Base-by-base conservation (phyloP, 192 early-diverging fungal genomes). In the Helicostylum pulchrum region DNA sequence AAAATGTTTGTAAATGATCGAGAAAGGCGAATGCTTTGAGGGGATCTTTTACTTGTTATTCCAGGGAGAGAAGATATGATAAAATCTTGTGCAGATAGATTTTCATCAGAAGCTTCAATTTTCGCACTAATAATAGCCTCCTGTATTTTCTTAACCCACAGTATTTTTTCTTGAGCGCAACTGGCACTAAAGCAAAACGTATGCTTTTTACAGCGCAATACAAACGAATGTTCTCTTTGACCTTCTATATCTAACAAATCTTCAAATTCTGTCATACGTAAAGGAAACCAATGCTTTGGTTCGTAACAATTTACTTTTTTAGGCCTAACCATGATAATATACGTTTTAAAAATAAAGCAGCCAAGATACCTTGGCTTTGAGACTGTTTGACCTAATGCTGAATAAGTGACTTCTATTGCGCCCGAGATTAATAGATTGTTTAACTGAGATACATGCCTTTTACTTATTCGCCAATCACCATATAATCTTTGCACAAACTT, bases 251-350 rank as follows among this genome's bases (percentile, higher is more conserved):
- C 73, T 21, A 17, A 62, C 9, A 78, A 69, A 60, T 89, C 86
- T 15, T 81, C 77, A 6, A 86, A 62, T 15, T 76, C 79, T 70
- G 83, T 83, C 3, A 79, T 76, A 15, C 86, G 76, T 42, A 89
- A 71, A 0, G 88, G 86, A 26, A 89, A 82, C 88, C 88, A 89
- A 62, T 82, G 82, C 47, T 85, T 79, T 1, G 86, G 81, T 23
- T 83, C 74, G 12, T 87, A 77, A 19, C 63, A 65, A 19, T 56
- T 74, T 0, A 71, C 53, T 19, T 80, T 82, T 53, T 81, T 81
- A 4, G 78, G 68, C 43, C 78, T 76, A 15, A 89, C 74, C 8
- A 89, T 69, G 2, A 89, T 75, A 21, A 89, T 52, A 58, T 85
- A 85, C 2, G 80, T 73, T 45, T 75, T 67, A 57, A 88, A 89